A percentile compares a stretch with the other conserved stretches of the same genome.
Evolutionary conservation across 2,329 filamentous ascomycete species (phyloP).

Genomic region (Hymenoscyphus linearis): DNA sequence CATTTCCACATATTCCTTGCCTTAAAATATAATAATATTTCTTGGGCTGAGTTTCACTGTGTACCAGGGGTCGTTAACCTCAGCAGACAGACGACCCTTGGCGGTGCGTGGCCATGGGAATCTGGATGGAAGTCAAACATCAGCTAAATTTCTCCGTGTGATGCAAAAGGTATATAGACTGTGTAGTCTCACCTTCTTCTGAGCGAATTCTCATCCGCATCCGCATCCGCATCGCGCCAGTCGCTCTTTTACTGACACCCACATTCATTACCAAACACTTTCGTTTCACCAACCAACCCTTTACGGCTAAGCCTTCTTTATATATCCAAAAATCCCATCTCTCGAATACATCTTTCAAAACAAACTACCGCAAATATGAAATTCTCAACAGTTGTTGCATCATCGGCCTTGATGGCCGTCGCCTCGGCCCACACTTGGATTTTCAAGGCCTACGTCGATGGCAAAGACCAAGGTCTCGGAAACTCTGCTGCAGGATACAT

Average conservation of each 20-base stretch:
- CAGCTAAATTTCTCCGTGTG: background rate
- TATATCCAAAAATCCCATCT: background rate
- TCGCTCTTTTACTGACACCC: constrained; percentile 9
- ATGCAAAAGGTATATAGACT: constrained; percentile 1
- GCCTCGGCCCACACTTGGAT: constrained; percentile 26
- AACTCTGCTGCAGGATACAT: constrained; percentile 18
- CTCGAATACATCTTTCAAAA: background rate
- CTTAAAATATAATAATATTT: constrained; percentile 5
- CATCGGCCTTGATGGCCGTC: constrained; percentile 20
- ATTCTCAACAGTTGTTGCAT: constrained; percentile 16
- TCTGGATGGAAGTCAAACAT: background rate
- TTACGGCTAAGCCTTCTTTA: constrained; percentile 2
- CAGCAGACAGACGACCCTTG: background rate
- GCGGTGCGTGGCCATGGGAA: background rate
- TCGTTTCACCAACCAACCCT: constrained; percentile 11
- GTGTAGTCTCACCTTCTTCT: background rate
- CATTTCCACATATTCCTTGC: background rate
- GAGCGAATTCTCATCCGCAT: background rate
- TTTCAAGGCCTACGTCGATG: constrained; percentile 23
- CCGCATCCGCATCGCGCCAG: constrained; percentile 14
- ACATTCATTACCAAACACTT: constrained; percentile 10
- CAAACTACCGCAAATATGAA: constrained; percentile 21
- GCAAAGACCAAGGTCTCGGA: constrained; percentile 12
- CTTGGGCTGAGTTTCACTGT: constrained; percentile 1
- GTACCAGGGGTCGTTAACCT: background rate